Percentiles rank a stretch among this genome's conserved stretches.
Conservation (phyloP, 768 basidiomycete species). For the Psilocybe azurescens region DNA sequence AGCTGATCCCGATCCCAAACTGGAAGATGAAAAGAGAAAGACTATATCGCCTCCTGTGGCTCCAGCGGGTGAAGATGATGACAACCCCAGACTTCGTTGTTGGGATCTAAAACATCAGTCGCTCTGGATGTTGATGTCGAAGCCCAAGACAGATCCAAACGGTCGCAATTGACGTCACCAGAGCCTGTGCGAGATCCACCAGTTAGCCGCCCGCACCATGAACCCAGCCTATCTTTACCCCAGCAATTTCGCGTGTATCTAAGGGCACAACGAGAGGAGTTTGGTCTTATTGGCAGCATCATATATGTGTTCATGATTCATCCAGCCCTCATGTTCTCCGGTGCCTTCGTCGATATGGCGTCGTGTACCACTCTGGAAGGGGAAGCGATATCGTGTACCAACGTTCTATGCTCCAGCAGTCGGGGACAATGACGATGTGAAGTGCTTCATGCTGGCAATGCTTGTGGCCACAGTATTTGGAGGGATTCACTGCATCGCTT, state of each 20-base stretch:
- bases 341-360: slow-evolving; percentile 6
- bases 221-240: not conserved
- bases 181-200: not conserved
- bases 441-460: not conserved
- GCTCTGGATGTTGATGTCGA: not conserved
- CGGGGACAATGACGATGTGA: not conserved
- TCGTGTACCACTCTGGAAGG: slow-evolving; percentile 4
- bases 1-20: not conserved
- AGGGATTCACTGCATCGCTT: slow-evolving; percentile 21
- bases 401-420: slow-evolving; percentile 9
- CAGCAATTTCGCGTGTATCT: not conserved
- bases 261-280: not conserved
- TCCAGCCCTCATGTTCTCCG: slow-evolving; percentile 2
- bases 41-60: not conserved
- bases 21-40: not conserved
- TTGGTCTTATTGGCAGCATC: not conserved
- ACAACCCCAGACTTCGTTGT: not conserved
- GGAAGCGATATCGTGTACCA: slow-evolving; percentile 9
- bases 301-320: not conserved
- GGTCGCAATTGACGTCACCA: not conserved
- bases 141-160: not conserved
- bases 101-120: not conserved
- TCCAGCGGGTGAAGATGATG: not conserved
- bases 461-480: slow-evolving; percentile 20
- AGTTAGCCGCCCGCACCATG: not conserved